phyloP scores from a whole-genome alignment of 73 alveolate genomes.

The Stentor coeruleus region DNA sequence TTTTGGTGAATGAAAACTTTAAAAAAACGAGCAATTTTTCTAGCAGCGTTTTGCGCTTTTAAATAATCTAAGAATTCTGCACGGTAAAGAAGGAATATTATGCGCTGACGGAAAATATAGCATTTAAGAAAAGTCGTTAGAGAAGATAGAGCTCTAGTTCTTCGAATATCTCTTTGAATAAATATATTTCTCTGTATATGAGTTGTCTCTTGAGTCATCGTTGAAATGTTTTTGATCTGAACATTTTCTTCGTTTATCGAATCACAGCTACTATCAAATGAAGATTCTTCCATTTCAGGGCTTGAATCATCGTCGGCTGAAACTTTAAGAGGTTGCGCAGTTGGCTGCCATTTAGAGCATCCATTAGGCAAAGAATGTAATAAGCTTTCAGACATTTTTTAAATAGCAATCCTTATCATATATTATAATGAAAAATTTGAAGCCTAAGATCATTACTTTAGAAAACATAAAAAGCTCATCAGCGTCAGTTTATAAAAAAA shows the following conservation, averaged over 20 bases:
- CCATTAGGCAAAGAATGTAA: background rate
- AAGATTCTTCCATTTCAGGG: background rate
- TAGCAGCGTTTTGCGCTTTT: no score
- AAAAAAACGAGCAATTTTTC: background rate
- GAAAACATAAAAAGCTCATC: no score
- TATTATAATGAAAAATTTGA: no score
- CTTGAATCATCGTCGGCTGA: background rate
- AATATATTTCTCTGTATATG: background rate
- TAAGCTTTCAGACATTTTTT: no score
- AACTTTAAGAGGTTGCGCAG: background rate
- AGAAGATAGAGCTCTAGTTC: background rate
- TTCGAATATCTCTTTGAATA: background rate
- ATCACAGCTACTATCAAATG: background rate
- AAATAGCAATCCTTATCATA: no score
- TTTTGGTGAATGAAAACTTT: background rate
- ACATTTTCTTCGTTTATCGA: constrained; percentile 1
- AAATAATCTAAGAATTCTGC: no score
- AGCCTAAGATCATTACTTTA: no score
- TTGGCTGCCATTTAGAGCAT: background rate
- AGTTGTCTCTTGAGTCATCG: background rate
- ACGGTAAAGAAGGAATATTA: no score
- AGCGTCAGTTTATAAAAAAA: no score
- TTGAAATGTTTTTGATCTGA: background rate
- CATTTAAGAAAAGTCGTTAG: background rate
- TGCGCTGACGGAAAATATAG: no score